Conservation (phyloP, 768 basidiomycete species). For the Tulasnella sp. region DNA sequence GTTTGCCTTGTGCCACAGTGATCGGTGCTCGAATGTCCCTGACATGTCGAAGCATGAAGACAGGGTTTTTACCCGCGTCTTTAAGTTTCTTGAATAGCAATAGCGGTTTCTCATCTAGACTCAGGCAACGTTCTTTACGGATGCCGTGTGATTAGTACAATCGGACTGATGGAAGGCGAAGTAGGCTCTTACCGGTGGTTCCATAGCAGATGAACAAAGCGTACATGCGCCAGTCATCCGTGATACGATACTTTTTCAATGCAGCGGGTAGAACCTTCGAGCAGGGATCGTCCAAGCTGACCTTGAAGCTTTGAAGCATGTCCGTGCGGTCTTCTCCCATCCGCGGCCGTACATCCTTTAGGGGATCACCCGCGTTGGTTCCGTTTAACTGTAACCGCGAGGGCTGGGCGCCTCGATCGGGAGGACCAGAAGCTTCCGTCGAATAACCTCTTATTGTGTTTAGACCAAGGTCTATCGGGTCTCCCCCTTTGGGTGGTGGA, state of each 20-base stretch:
- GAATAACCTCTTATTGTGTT: background rate
- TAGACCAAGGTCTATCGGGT: background rate
- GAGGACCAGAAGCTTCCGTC: background rate
- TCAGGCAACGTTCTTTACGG: slow-evolving; percentile 70
- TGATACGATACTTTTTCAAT: slow-evolving; percentile 97
- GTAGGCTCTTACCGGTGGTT: slow-evolving; percentile 61
- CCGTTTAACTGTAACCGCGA: background rate
- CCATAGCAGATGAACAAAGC: slow-evolving; percentile 99
- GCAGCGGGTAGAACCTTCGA: slow-evolving; percentile 98
- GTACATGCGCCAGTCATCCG: slow-evolving; percentile 98
- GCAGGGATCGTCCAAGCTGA: slow-evolving; percentile 93
- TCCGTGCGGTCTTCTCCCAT: slow-evolving; percentile 6
- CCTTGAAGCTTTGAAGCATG: slow-evolving; percentile 80
- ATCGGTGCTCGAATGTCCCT: slow-evolving; percentile 96
- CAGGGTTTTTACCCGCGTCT: slow-evolving; percentile 93
- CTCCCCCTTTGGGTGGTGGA: background rate
- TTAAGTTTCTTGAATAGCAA: slow-evolving; percentile 96
- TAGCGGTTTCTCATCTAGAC: slow-evolving; percentile 96
- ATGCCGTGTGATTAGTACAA: slow-evolving; percentile 47
- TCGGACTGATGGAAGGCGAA: slow-evolving; percentile 29
- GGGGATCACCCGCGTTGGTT: background rate
- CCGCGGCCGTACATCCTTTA: background rate
- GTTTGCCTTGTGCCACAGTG: slow-evolving; percentile 92
- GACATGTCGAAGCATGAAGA: slow-evolving; percentile 97
- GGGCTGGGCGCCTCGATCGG: background rate